Evolutionary conservation across 2,329 filamentous ascomycete species (phyloP).

Genomic region (Scedosporium minutisporum): DNA sequence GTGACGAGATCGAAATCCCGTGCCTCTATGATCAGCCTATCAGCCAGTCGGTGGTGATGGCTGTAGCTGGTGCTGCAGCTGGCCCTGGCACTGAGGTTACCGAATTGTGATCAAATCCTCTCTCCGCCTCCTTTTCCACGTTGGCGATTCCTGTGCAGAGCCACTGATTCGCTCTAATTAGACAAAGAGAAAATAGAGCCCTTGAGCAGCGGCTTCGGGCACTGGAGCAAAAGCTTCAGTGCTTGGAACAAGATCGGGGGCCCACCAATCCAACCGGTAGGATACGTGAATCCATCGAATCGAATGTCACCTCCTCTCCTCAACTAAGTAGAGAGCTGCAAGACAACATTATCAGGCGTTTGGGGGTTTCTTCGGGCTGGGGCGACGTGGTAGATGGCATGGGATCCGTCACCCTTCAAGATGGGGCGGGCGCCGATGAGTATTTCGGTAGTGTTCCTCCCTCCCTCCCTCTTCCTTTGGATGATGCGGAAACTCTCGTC

Average conservation of each 20-base stretch:
- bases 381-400: neutral
- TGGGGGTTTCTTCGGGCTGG: neutral
- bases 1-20: neutral
- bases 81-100: neutral
- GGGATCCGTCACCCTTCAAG: neutral
- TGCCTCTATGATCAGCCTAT: neutral
- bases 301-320: neutral
- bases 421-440: neutral
- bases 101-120: neutral
- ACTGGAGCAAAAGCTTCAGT: neutral
- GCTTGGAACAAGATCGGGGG: neutral
- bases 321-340: neutral
- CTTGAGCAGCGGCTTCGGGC: neutral
- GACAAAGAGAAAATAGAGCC: neutral
- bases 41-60: neutral
- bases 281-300: neutral
- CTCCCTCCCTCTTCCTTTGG: neutral
- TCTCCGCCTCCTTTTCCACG: neutral
- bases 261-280: neutral
- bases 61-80: neutral
- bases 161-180: neutral
- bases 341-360: neutral
- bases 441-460: neutral
- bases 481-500: neutral
- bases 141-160: neutral